A percentile compares a stretch with the other conserved stretches of the same genome.
Conservation (phyloP, 2,329 filamentous ascomycete genomes). For the Gaeumannomyces sp. region DNA sequence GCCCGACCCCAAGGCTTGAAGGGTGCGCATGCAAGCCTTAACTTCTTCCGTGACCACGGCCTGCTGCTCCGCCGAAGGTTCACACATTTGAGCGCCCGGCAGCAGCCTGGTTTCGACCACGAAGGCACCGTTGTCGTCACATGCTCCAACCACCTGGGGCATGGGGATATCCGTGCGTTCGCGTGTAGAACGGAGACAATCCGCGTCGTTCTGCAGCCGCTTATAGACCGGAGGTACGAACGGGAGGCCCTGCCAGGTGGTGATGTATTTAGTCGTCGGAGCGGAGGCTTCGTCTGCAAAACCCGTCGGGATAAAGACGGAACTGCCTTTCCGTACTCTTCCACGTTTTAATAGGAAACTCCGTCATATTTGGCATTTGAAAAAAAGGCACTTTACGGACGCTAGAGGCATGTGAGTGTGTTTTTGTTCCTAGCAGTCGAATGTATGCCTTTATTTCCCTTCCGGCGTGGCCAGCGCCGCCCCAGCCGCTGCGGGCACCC, state of each 20-base stretch:
- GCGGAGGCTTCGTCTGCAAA: background rate
- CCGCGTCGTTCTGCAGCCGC: constrained; percentile 2
- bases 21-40: background rate
- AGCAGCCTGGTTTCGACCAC: background rate
- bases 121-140: background rate
- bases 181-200: background rate
- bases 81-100: background rate
- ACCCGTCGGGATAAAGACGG: no score
- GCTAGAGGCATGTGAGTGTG: no score
- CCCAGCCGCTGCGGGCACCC: no score
- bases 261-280: background rate
- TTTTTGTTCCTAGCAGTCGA: no score
- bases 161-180: background rate
- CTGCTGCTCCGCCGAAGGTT: background rate
- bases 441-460: no score
- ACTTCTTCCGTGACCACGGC: background rate
- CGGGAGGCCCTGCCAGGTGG: no score
- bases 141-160: background rate
- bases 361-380: no score
- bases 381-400: no score
- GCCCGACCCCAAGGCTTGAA: background rate
- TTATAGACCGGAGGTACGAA: background rate
- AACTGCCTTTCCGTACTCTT: no score
- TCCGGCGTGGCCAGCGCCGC: no score
- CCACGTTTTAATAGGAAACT: no score